Evolutionary conservation across 2,329 filamentous ascomycete genomes (phyloP).

Genomic region (Fonsecaea erecta): DNA sequence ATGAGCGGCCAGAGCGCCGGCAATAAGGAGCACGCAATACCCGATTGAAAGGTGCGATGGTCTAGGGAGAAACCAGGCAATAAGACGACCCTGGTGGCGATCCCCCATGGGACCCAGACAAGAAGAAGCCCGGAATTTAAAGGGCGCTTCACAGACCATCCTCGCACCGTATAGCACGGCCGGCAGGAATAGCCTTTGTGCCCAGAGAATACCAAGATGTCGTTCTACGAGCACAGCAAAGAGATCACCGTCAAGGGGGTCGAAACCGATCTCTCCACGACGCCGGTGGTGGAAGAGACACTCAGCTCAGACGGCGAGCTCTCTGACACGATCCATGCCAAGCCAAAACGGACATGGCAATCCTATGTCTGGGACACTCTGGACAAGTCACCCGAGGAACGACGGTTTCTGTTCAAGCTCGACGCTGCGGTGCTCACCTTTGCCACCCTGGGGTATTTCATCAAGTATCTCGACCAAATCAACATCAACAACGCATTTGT

Average conservation of each 20-base stretch:
- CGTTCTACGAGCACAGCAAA: conserved; percentile 15
- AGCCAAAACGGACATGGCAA: conserved; percentile 50
- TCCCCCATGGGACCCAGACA: background rate
- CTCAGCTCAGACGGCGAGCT: conserved; percentile 10
- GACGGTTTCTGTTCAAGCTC: conserved; percentile 59
- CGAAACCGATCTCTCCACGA: conserved; percentile 3
- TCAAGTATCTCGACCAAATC: conserved; percentile 57
- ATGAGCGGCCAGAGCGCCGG: background rate
- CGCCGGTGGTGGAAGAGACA: conserved; percentile 1
- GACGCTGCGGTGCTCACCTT: conserved; percentile 62
- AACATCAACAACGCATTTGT: conserved; percentile 57
- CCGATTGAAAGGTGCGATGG: conserved; percentile 19
- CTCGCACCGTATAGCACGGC: background rate
- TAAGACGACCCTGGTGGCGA: background rate
- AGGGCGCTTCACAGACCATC: background rate
- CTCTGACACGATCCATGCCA: conserved; percentile 35
- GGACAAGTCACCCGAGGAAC: conserved; percentile 56
- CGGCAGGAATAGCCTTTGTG: background rate
- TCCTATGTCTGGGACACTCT: conserved; percentile 60
- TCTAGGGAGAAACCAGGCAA: background rate
- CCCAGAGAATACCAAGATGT: conserved; percentile 13
- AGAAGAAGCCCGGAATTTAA: background rate
- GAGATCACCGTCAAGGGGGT: conserved; percentile 21
- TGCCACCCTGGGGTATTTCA: conserved; percentile 60
- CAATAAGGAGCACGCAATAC: conserved; percentile 29